Evolutionary conservation across 148 eudicot genomes (phyloP), one percentile per base, ranked within the genome.

Genomic region (Tetragonia tetragonoides): DNA sequence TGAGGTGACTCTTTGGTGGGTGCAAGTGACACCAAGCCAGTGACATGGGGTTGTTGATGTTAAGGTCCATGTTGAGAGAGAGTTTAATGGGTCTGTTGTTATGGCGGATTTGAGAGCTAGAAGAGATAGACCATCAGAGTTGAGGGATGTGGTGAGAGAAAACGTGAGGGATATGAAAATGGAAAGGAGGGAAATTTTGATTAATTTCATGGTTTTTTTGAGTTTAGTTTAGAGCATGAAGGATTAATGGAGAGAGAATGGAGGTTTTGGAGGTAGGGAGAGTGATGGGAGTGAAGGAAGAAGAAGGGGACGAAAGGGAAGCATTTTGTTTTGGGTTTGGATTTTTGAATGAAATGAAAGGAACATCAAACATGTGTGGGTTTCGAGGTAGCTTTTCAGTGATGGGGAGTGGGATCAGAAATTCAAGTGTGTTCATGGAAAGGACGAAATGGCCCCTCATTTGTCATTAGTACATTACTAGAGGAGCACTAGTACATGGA

Each of bases 31-130:
- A 14, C 96, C 94, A 34, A 37, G n/a, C 99, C 99, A 95, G 44
- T 70, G 76, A 72, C 97, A 95, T 0, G 99, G 97, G 21, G 84
- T 75, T 20, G 86, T 1, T 78, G 87, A 91, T 34, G 84, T 75
- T 0, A 83, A 88, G 44, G 87, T 80, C 98, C 98, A 94, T 23
- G 85, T 49, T 64, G 80, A 24, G 24, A 94, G 92, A 17, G 81
- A 66, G 5, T 75, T 73, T 10, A 87, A 83, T 18, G 99, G 99
- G 86, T 95, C 96, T 71, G 76, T 5, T 24, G 90, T 71, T 3
- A 95, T 81, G 81, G 99, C 91, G 40, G 96, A 85, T 84, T 95
- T 92, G 40, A 95, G 87, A 2, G 99, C 94, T 39, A 95, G 84
- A 41, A 93, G 87, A 4, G 99, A 88, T 40, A 95, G 84, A 0